Conservation (phyloP, 257 asterid genomes). For the Petrea volubilis region DNA sequence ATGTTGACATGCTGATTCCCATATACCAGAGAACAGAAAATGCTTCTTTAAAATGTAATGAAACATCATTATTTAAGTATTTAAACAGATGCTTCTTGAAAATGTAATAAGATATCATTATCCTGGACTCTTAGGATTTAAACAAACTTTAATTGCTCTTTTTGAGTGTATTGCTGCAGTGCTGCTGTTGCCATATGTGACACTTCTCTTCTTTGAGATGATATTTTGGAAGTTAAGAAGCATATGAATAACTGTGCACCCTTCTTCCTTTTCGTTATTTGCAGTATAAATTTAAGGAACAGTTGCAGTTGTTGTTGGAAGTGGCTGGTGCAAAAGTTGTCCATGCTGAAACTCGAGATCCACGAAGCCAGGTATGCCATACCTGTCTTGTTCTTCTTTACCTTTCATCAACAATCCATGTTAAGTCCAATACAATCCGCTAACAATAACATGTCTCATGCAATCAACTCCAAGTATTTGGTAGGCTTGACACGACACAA, state of each 20-base stretch:
- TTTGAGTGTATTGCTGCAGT: background rate
- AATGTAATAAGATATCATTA: background rate
- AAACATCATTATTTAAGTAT: background rate
- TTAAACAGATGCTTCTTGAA: background rate
- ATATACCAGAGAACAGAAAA: background rate
- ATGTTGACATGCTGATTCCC: background rate
- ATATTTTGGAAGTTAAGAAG: constrained; percentile 4
- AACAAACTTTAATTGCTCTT: background rate
- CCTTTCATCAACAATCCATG: constrained; percentile 9
- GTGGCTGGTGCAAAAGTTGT: constrained; percentile 76
- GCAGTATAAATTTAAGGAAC: constrained; percentile 81
- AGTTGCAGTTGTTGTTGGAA: constrained; percentile 69
- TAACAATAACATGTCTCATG: constrained; percentile 2
- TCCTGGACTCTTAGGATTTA: background rate
- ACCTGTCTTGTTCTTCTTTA: constrained; percentile 15
- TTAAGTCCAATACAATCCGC: constrained; percentile 1
- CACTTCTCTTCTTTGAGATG: constrained; percentile 1
- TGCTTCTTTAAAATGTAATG: background rate
- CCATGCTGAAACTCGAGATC: constrained; percentile 43
- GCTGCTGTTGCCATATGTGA: background rate
- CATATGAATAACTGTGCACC: constrained; percentile 7
- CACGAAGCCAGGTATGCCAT: constrained; percentile 51
- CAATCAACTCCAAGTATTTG: constrained; percentile 9
- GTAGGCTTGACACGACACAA: background rate
- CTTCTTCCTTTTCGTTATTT: constrained; percentile 14